Base-by-base conservation (phyloP, 768 basidiomycete genomes). In the Trametes punicea region DNA sequence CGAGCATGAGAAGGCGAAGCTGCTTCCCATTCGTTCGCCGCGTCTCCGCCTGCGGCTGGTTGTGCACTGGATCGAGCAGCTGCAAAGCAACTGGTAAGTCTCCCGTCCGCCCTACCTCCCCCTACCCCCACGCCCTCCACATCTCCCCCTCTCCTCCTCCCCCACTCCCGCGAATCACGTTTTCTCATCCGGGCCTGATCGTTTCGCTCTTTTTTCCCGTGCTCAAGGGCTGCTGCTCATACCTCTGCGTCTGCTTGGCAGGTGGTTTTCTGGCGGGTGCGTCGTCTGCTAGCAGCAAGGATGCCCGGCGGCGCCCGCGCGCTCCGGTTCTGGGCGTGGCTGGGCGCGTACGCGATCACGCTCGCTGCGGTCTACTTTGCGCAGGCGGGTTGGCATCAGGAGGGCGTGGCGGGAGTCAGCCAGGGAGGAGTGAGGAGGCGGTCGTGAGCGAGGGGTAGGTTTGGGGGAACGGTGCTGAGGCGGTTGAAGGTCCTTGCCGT, bases 41-140 rank as follows among this genome's bases (percentile, higher is more conserved):
- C 80, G 88, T 25, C 75, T 97, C 59, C 79, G 96, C 29, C 73
- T 98, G 51, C 77, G 88, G 53, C 77, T 98, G 64, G 87, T 97
- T 55, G 90, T 90, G 25, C 89, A 93, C 65, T 98, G 96, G 96
- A 95, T 98, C 65, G 93, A 97, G 73, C 81, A 83, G 65, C 72
- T 90, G 54, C 75, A 79, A 49, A 75, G 75, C 51, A 76, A 79
- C 46, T 85, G 83, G 83, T 84, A 67, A 60, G 70, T 69, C 34
- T 25, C 47, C 18, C 46, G 21, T 15, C 30, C n/a, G n/a, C 44
- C 41, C 45, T 23, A 26, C 15, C 47, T 25, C 25, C 18, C 23
- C 15, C 42, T 13, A 4, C 18, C 39, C n/a, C 7, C 39, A 7
- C 39, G 6, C 39, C 51, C 26, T 74, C 77, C 26, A 48, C 26